Base-by-base conservation (phyloP, 208 protist genomes). In the Leishmania arabica region DNA sequence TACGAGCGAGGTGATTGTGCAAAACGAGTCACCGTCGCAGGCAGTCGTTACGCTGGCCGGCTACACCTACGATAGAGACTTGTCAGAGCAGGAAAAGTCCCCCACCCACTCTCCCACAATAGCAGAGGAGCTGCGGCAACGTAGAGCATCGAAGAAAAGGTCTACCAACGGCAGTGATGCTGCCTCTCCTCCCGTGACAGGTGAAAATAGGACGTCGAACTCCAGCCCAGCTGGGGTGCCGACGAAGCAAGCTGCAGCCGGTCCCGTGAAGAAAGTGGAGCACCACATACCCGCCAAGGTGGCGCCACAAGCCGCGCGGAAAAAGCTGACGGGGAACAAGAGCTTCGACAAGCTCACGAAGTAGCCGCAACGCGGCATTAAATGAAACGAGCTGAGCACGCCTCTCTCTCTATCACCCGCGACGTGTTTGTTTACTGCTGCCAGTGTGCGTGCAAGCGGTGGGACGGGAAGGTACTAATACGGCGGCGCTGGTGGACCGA, bases 61-160 rank as follows among this genome's bases (percentile, higher is more conserved):
- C 42, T 96, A 95, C 81, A 93, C 92, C 19, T 95, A 93, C 85
- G 88, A 72, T 45, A 34, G 76, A 42, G 76, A 58, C 37, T 27
- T 47, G 19, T 71, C 64, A 17, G 62, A 79, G 31, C 76, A 71
- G 34, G 76, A 72, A 45, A 58, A 37, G 62, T 71, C 45, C 1
- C 62, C 47, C 9, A 42, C 42, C 8, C 76, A 79, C 34, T 79
- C 76, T 31, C 64, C 76, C 40, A 40, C 62, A 37, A 79, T 34
- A 31, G 76, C 76, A 15, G 76, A 71, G 7, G 62, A 77, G 37
- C 56, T 47, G 40, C 74, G 74, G 34, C 27, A 64, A 34, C 74
- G 19, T 9, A 34, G 74, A 47, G 53, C 58, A 34, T 77, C 74
- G 1, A 77, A 68, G 27, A 62, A 47, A 65, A 31, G 9, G 2